Evolutionary conservation across 108 stramenopile species (phyloP).

Genomic region (Fistulifera solaris): DNA sequence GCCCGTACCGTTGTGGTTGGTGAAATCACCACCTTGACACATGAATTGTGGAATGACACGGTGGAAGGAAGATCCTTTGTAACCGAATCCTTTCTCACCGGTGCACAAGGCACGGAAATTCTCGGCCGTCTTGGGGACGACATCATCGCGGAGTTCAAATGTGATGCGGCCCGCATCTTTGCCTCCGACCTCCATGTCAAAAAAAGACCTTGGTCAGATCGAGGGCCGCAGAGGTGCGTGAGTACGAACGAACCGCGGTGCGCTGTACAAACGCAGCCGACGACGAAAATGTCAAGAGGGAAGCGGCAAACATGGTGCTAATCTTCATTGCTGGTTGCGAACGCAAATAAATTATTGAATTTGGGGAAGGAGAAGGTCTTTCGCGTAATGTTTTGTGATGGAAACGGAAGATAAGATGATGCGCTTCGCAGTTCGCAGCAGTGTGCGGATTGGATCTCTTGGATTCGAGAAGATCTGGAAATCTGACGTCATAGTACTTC

Average conservation of each 20-base stretch:
- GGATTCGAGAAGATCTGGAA: too few relatives aligned
- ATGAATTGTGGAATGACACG: slow-evolving; percentile 90
- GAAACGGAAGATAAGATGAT: too few relatives aligned
- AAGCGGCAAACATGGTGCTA: too few relatives aligned
- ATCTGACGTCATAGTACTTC: too few relatives aligned
- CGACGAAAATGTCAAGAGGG: too few relatives aligned
- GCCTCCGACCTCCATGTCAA: slow-evolving; percentile 91
- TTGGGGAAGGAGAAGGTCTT: too few relatives aligned
- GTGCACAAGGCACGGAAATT: slow-evolving; percentile 66
- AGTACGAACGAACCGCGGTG: slow-evolving; percentile 43
- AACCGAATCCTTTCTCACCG: slow-evolving; percentile 41
- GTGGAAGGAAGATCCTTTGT: slow-evolving; percentile 89
- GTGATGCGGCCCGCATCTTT: slow-evolving; percentile 79
- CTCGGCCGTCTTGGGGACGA: slow-evolving; percentile 96
- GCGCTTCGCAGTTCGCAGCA: too few relatives aligned
- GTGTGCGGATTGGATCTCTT: too few relatives aligned
- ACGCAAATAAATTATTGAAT: too few relatives aligned
- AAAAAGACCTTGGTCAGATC: slow-evolving; percentile 75
- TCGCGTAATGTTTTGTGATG: too few relatives aligned
- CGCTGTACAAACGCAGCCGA: slow-evolving; percentile 46
- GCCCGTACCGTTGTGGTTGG: slow-evolving; percentile 27
- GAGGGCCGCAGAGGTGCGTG: slow-evolving; percentile 39
- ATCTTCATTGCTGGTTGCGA: too few relatives aligned
- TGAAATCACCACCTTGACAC: slow-evolving; percentile 49
- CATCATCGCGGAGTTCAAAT: slow-evolving; percentile 92